Evolutionary conservation across 495 filamentous ascomycete species (phyloP).

Genomic region (Aspergillus campestris): DNA sequence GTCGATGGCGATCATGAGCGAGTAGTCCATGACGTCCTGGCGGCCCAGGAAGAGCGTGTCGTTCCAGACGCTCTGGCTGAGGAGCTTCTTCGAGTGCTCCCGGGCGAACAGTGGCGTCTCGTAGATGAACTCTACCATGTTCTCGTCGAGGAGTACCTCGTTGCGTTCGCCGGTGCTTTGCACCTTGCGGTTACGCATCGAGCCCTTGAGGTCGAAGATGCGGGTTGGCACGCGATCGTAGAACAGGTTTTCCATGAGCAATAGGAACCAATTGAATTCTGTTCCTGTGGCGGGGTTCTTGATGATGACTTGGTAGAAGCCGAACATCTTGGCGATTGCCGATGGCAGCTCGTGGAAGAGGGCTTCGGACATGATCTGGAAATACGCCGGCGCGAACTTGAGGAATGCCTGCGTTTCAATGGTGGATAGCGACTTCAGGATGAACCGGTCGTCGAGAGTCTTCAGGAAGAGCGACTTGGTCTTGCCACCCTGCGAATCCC

Average conservation of each 20-base stretch:
- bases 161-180: conserved; percentile 90
- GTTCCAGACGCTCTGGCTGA: conserved; percentile 83
- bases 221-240: conserved; percentile 86
- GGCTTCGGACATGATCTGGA: conserved; percentile 91
- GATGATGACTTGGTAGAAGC: conserved; percentile 95
- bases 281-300: conserved; percentile 86
- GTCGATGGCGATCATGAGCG: conserved; percentile 95
- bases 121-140: conserved; percentile 99
- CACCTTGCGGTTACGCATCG: conserved; percentile 95
- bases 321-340: conserved; percentile 98
- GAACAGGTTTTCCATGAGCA: conserved; percentile 98
- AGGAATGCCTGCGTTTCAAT: conserved; percentile 92
- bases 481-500: conserved; percentile 98
- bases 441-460: conserved; percentile 88
- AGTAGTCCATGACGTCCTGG: conserved; percentile 99
- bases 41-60: conserved; percentile 88
- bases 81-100: conserved; percentile 83
- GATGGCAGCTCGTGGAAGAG: conserved; percentile 94
- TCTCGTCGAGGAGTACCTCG: conserved; percentile 94
- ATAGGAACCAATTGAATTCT: conserved; percentile 89
- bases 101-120: conserved; percentile 90
- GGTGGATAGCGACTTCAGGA: conserved; percentile 80
- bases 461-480: conserved; percentile 98
- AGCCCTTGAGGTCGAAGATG: conserved; percentile 97
- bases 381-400: conserved; percentile 92